phyloP scores from a whole-genome alignment of 2,329 filamentous ascomycete genomes.

The Curvularia sp. region DNA sequence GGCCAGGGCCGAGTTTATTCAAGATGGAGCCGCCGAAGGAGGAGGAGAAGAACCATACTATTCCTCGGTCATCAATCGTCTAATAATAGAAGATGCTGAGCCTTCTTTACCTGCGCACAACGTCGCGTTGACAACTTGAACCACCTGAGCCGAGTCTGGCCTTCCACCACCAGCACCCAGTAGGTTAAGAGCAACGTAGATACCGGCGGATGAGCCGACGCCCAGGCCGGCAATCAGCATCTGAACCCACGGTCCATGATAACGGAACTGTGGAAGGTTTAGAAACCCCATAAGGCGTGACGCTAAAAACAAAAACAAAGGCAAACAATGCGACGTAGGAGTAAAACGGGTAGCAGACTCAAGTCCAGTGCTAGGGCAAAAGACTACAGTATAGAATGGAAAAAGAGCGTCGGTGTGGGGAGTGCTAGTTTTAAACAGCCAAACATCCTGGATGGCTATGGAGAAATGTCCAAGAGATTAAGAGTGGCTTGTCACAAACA shows the following conservation, averaged over 20 bases:
- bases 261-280: conserved; percentile 36
- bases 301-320: background rate
- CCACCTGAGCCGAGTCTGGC: conserved; percentile 41
- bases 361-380: background rate
- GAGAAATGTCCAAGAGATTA: conserved; percentile 2
- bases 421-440: conserved; percentile 5
- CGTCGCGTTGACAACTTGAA: conserved; percentile 44
- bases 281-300: conserved; percentile 31
- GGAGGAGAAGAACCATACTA: conserved; percentile 44
- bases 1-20: conserved; percentile 41
- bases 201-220: conserved; percentile 40
- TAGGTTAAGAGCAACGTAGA: conserved; percentile 42
- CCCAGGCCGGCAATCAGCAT: conserved; percentile 40
- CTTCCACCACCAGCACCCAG: conserved; percentile 40
- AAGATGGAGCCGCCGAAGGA: conserved; percentile 43
- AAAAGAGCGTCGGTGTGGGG: conserved; percentile 1
- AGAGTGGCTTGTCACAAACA: conserved; percentile 4
- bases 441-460: conserved; percentile 1
- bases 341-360: background rate
- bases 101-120: conserved; percentile 31
- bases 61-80: conserved; percentile 1
- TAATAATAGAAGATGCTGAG: no score
- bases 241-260: conserved; percentile 42
- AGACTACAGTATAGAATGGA: background rate
- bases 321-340: background rate